Evolutionary conservation across 345 rosid genomes (phyloP), one percentile per base, ranked within the genome.

Genomic region (Erucastrum elatum): DNA sequence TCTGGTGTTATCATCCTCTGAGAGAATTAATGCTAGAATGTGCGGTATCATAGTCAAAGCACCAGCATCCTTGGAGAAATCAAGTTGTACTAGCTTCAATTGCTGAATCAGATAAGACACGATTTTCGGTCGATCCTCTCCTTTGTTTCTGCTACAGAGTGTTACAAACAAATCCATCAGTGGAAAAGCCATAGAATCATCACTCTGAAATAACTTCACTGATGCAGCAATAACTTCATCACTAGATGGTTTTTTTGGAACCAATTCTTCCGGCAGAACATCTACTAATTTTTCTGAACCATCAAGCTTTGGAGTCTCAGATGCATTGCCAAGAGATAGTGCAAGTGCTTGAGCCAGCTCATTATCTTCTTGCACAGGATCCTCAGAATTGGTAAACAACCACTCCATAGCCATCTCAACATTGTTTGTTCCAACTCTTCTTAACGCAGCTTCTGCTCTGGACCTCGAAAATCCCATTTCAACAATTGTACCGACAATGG

Each of bases 351-450:
- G 93, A 70, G 98, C 98, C 72, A 94, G 84, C 78, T 94, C 98
- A 83, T 94, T 97, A 86, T 94, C 97, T 84, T 94, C 98, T 84
- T 91, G 98, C 80, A 90, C 95, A 82, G 88, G 94, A 82, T 92
- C 98, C 69, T 94, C 98, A 58, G 89, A 84, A 85, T 94, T 93
- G 85, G 81, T 89, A 82, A 88, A 80, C 71, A 94, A 76, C 98
- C 98, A 94, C 80, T 94, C 98, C 95, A 90, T 94, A 31, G 98
- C 98, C 94, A 94, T 84, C 77, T 92, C 98, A 74, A 94, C 98
- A 87, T 95, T 94, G 78, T 94, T 94, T 33, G 98, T 85, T 84
- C 92, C 98, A 77, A 91, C 94, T 68, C 95, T 86, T 75, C 98
- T 86, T 84, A 94, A 77, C 1, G 98, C 97, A 62, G 90, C 95